Percentiles rank a stretch among this genome's conserved stretches.
Evolutionary conservation across 768 basidiomycete species (phyloP).

Genomic region (Naganishia onofrii): DNA sequence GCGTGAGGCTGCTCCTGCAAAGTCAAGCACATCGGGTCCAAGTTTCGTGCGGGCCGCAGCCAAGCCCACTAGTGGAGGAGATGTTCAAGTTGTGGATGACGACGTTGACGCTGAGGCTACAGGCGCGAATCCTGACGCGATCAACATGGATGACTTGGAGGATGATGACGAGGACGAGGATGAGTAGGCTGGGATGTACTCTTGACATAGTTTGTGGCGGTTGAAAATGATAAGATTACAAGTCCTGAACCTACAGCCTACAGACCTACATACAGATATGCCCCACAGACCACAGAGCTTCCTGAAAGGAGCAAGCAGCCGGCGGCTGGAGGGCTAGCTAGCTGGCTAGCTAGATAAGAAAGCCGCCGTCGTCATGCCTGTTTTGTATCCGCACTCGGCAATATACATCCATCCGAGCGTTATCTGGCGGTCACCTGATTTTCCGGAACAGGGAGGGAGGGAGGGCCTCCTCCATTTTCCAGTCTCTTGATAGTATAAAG

Average conservation of each 20-base stretch:
- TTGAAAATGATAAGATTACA: too few species aligned
- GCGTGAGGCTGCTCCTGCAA: slow-evolving; percentile 33
- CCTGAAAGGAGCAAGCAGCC: too few species aligned
- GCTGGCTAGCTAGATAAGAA: too few species aligned
- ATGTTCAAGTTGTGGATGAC: slow-evolving; percentile 58
- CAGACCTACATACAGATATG: too few species aligned
- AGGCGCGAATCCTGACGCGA: slow-evolving; percentile 52
- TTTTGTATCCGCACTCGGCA: background rate
- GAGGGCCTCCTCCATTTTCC: background rate
- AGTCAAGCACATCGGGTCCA: slow-evolving; percentile 36
- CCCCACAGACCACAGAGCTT: too few species aligned
- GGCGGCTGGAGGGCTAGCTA: background rate
- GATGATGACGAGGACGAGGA: slow-evolving; percentile 39
- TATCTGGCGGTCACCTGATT: slow-evolving; percentile 6
- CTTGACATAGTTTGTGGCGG: background rate
- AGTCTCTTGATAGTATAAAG: too few species aligned
- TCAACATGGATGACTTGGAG: slow-evolving; percentile 51
- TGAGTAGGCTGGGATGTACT: slow-evolving; percentile 9
- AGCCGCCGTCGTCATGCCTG: slow-evolving; percentile 2
- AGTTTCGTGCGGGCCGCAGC: slow-evolving; percentile 46
- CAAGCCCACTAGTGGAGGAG: slow-evolving; percentile 39
- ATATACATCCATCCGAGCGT: background rate
- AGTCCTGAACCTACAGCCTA: too few species aligned
- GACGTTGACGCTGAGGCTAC: slow-evolving; percentile 47
- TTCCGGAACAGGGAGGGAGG: background rate